phyloP scores from a whole-genome alignment of 2,329 filamentous ascomycete species.

The Dactylellina drechsleri region DNA sequence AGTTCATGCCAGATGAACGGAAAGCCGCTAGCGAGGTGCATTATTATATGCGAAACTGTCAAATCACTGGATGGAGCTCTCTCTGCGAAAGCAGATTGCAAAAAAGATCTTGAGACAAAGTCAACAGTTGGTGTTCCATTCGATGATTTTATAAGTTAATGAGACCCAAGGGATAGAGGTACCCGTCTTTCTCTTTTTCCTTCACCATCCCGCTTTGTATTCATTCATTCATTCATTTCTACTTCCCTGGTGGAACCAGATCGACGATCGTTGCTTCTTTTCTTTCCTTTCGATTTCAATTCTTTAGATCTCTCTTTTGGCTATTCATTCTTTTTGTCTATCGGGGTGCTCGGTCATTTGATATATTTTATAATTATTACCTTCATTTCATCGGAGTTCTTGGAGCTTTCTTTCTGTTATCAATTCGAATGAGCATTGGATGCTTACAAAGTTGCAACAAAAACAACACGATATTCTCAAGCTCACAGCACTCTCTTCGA shows the following conservation, averaged over 20 bases:
- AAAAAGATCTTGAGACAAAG: too few species aligned
- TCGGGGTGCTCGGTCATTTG: constrained; percentile 17
- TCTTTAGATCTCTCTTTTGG: neutral
- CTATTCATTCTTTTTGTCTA: neutral
- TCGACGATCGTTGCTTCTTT: constrained; percentile 20
- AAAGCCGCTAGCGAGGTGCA: too few species aligned
- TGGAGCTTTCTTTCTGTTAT: neutral
- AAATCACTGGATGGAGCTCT: neutral
- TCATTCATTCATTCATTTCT: neutral
- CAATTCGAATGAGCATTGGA: constrained; percentile 9
- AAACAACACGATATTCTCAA: constrained; percentile 25
- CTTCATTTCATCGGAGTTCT: constrained; percentile 3
- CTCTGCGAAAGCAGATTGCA: neutral
- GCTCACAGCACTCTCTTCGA: too few species aligned
- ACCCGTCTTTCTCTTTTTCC: neutral
- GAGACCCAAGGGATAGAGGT: neutral
- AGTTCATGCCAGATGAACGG: neutral
- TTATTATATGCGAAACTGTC: neutral
- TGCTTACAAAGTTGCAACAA: constrained; percentile 43
- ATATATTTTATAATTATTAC: neutral
- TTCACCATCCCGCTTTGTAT: neutral
- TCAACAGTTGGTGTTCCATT: too few species aligned
- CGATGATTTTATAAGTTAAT: constrained; percentile 8
- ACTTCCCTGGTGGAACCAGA: constrained; percentile 20
- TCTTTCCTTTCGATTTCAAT: constrained; percentile 6